Conservation (phyloP, 2,329 filamentous ascomycete species). For the Thielaviopsis euricoi region DNA sequence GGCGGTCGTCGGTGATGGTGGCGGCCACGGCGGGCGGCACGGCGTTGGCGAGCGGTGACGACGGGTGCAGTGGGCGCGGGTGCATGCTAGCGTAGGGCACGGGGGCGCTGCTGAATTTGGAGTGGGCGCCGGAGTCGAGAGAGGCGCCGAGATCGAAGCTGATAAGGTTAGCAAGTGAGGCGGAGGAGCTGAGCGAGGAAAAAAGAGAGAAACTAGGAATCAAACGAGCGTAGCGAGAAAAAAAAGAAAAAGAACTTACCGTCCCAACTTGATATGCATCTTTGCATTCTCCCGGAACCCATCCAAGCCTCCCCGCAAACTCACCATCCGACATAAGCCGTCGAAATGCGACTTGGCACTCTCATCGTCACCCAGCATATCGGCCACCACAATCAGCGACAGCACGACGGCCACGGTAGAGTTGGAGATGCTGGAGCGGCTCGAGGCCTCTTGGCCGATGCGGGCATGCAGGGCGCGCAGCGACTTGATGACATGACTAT, state of each 20-base stretch:
- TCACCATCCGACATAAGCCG: constrained; percentile 9
- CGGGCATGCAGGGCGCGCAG: constrained; percentile 9
- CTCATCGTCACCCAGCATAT: constrained; percentile 10
- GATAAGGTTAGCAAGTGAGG: neutral
- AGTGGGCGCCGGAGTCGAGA: constrained; percentile 8
- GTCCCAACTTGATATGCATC: constrained; percentile 11
- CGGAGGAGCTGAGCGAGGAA: no score
- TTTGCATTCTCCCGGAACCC: constrained; percentile 10
- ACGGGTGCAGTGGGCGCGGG: neutral
- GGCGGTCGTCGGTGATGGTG: constrained; percentile 3
- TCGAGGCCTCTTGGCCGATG: constrained; percentile 1
- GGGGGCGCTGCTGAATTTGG: constrained; percentile 4
- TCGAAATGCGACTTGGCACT: constrained; percentile 10
- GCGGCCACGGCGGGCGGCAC: constrained; percentile 1
- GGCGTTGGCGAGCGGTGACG: neutral
- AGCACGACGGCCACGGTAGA: constrained; percentile 9
- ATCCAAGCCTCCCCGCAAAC: constrained; percentile 9
- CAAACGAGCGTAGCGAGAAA: neutral
- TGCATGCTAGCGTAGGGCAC: constrained; percentile 8
- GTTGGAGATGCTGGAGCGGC: neutral
- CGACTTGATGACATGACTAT: constrained; percentile 7
- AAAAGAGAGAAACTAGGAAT: no score
- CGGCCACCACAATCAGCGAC: constrained; percentile 10
- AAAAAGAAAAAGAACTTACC: neutral
- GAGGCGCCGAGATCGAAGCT: constrained; percentile 8